Conservation (phyloP, 805 yeast genomes). For the Cyberlindnera saturnus region DNA sequence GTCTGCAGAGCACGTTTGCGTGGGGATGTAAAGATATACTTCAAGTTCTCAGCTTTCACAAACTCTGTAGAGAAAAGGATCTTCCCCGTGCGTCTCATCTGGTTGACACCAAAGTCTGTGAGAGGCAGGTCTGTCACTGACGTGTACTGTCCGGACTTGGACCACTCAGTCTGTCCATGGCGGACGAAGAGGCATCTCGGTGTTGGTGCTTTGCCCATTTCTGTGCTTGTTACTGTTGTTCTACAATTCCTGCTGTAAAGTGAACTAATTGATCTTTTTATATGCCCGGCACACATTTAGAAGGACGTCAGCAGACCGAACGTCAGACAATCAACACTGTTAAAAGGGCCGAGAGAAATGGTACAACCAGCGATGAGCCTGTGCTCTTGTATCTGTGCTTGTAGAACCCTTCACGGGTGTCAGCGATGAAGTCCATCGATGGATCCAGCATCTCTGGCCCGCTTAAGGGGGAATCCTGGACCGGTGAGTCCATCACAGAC, state of each 20-base stretch:
- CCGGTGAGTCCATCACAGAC: not conserved
- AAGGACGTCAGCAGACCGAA: too few relatives aligned
- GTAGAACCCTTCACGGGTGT: slow-evolving; percentile 4
- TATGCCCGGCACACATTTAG: too few relatives aligned
- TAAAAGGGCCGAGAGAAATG: too few relatives aligned
- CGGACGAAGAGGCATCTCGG: slow-evolving; percentile 72
- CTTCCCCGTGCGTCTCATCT: slow-evolving; percentile 70
- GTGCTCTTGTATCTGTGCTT: not conserved
- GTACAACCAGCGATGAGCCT: not conserved
- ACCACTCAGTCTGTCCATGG: slow-evolving; percentile 95
- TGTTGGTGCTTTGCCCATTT: slow-evolving; percentile 30
- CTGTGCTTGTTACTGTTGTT: not conserved
- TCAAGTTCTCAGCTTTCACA: slow-evolving; percentile 58
- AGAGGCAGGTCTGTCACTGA: slow-evolving; percentile 77
- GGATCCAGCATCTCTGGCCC: slow-evolving; percentile 10
- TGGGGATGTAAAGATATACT: slow-evolving; percentile 73
- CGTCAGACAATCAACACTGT: too few relatives aligned
- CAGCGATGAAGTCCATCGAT: slow-evolving; percentile 10
- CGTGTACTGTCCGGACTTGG: slow-evolving; percentile 88
- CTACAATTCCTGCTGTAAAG: too few relatives aligned
- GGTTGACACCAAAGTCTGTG: slow-evolving; percentile 71
- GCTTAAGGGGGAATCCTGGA: too few relatives aligned
- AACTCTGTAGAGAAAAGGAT: slow-evolving; percentile 59
- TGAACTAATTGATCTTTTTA: too few relatives aligned
- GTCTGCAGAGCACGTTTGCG: slow-evolving; percentile 76